Evolutionary conservation across 2,329 filamentous ascomycete species (phyloP).

Genomic region (Botryotinia globosa): DNA sequence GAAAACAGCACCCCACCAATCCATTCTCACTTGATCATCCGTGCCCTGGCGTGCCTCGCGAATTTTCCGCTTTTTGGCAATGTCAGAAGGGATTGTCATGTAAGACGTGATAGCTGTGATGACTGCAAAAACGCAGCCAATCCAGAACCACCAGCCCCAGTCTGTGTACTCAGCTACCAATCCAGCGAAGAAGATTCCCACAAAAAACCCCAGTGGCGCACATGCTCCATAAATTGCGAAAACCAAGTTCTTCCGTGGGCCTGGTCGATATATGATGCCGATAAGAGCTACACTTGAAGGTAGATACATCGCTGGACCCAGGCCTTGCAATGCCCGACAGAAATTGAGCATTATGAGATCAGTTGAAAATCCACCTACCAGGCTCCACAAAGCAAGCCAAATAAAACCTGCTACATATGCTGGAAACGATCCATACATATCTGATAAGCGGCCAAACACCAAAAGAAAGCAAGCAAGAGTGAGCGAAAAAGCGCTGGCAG

Average conservation of each 20-base stretch:
- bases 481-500: conserved; percentile 58
- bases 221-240: conserved; percentile 56
- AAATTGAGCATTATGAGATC: conserved; percentile 69
- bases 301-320: conserved; percentile 70
- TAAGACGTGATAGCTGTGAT: conserved; percentile 47
- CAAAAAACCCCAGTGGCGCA: conserved; percentile 54
- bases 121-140: conserved; percentile 54
- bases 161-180: conserved; percentile 55
- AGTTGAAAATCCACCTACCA: conserved; percentile 67
- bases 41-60: conserved; percentile 8
- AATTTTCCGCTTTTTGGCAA: conserved; percentile 38
- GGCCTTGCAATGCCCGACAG: conserved; percentile 70
- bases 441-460: conserved; percentile 58
- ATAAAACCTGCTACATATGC: conserved; percentile 58
- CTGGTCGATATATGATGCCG: conserved; percentile 63
- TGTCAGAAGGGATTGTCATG: conserved; percentile 51
- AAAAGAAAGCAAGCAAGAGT: conserved; percentile 57
- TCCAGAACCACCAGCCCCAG: conserved; percentile 69
- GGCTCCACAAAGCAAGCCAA: conserved; percentile 67
- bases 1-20: conserved; percentile 61
- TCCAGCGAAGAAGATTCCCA: conserved; percentile 64
- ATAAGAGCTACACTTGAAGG: conserved; percentile 66
- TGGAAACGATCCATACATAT: conserved; percentile 60
- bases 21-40: conserved; percentile 54
- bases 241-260: conserved; percentile 66